Evolutionary conservation across 352 stramenopile species (phyloP).

Genomic region (Pythium diclinum): DNA sequence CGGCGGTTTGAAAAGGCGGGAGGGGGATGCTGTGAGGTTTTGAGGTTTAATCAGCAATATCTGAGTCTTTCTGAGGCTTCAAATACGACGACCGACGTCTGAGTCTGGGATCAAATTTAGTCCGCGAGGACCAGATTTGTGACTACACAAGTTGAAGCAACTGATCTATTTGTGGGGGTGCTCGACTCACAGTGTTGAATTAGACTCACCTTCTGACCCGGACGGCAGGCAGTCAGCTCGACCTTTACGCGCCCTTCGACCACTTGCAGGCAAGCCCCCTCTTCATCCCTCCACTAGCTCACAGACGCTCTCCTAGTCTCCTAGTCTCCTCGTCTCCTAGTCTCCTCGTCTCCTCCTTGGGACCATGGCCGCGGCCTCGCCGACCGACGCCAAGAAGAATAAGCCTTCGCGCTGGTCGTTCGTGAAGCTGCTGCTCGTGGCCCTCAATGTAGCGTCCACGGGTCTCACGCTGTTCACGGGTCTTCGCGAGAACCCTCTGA

Average conservation of each 20-base stretch:
- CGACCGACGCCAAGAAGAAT: background rate
- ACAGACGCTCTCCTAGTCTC: no score
- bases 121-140: background rate
- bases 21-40: background rate
- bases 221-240: no score
- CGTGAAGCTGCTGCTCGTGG: constrained; percentile 4
- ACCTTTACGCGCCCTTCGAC: no score
- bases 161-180: background rate
- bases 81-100: background rate
- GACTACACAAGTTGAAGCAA: background rate
- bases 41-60: background rate
- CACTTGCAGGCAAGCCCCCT: no score
- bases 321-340: no score
- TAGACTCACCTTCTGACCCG: no score
- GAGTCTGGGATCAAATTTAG: no score
- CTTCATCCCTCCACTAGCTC: no score
- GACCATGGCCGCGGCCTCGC: background rate
- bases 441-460: constrained; percentile 19
- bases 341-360: no score
- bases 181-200: no score
- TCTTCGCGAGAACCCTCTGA: constrained; percentile 19
- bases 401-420: background rate
- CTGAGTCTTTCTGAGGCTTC: background rate
- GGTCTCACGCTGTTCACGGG: constrained; percentile 22
- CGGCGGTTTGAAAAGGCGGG: constrained; percentile 6